A percentile compares a stretch with the other conserved stretches of the same genome.
These are phyloP conservation scores for Clonostachys solani DNA, from an alignment of 2,329 filamentous ascomycete species.

Conservation along the genomic window DNA sequence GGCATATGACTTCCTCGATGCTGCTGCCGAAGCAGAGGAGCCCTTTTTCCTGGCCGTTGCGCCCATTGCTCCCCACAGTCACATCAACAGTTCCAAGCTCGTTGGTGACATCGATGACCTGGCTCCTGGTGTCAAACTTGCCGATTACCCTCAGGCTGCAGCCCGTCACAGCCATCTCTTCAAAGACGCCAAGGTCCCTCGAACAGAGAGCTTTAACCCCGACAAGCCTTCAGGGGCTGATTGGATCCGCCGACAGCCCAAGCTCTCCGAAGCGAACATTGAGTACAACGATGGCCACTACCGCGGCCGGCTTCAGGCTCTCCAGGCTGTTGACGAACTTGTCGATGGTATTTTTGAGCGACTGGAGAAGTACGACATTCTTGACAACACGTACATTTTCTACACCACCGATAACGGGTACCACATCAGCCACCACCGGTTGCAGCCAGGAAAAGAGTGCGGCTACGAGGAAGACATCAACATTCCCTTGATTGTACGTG, in stretches of 20 bases:
- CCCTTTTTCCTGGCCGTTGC: constrained; percentile 55
- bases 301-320: constrained; percentile 30
- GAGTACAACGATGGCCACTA: constrained; percentile 32
- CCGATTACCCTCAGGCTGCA: constrained; percentile 22
- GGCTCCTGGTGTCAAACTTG: constrained; percentile 13
- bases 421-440: constrained; percentile 46
- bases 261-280: constrained; percentile 20
- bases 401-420: constrained; percentile 49
- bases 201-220: constrained; percentile 65
- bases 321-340: constrained; percentile 41
- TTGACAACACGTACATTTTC: constrained; percentile 42
- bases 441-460: constrained; percentile 45
- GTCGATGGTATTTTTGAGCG: constrained; percentile 29
- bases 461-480: constrained; percentile 47
- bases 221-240: constrained; percentile 28
- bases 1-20: constrained; percentile 44
- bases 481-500: constrained; percentile 43
- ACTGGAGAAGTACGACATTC: constrained; percentile 19
- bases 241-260: constrained; percentile 35
- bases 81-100: no score
- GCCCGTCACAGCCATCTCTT: constrained; percentile 59
- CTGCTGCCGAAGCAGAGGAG: constrained; percentile 25
- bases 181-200: constrained; percentile 50
- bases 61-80: constrained; percentile 25
- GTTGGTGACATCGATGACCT: no score